Conservation (phyloP, 2,329 filamentous ascomycete genomes). For the Xylariales sp. region DNA sequence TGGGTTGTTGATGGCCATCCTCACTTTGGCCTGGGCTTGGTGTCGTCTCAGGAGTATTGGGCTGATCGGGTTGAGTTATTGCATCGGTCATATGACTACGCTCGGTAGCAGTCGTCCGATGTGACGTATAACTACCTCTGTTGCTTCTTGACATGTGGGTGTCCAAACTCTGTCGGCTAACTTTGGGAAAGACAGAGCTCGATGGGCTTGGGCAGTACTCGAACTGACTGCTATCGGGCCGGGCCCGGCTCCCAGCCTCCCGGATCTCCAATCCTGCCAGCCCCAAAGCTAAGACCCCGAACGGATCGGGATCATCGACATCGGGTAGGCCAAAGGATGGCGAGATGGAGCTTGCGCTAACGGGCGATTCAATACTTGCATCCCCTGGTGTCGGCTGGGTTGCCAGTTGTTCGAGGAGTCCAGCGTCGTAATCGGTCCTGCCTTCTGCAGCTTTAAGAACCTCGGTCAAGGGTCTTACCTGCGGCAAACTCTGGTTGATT, state of each 20-base stretch:
- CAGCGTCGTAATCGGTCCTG: constrained; percentile 67
- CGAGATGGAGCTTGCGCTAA: constrained; percentile 27
- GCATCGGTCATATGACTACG: constrained; percentile 67
- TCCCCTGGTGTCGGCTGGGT: constrained; percentile 73
- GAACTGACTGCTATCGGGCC: constrained; percentile 75
- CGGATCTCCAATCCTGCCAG: constrained; percentile 84
- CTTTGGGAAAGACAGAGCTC: constrained; percentile 62
- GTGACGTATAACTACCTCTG: constrained; percentile 71
- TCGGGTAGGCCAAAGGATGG: constrained; percentile 73
- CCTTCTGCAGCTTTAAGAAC: constrained; percentile 88
- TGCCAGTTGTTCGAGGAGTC: constrained; percentile 58
- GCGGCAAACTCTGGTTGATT: constrained; percentile 48
- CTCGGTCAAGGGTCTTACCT: constrained; percentile 62
- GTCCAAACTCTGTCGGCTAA: constrained; percentile 65
- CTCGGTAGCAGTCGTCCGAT: constrained; percentile 53
- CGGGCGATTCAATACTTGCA: constrained; percentile 48
- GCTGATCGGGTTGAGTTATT: constrained; percentile 56
- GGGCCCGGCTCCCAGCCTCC: constrained; percentile 74
- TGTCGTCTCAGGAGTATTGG: constrained; percentile 49
- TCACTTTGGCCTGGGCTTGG: constrained; percentile 52
- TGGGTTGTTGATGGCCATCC: constrained; percentile 37
- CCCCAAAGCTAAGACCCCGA: constrained; percentile 84
- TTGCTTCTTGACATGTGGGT: constrained; percentile 56
- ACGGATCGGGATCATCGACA: constrained; percentile 81
- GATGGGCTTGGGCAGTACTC: constrained; percentile 73